Percentiles rank a stretch among this genome's conserved stretches.
phyloP scores from a whole-genome alignment of 176 grass and related monocot species.

The Panicum miliaceum region DNA sequence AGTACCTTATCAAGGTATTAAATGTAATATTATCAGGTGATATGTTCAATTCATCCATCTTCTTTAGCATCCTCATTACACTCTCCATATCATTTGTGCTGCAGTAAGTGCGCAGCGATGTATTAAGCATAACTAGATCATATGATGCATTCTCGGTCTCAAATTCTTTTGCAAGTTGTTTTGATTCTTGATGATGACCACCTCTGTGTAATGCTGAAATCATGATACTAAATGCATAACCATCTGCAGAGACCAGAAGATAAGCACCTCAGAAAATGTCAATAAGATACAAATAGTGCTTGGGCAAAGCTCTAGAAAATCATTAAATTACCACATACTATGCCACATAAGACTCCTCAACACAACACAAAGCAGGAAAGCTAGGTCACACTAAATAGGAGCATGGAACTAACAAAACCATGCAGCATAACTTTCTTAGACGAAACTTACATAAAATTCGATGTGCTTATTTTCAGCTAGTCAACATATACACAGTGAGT shows the following conservation, averaged over 20 bases:
- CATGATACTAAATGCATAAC: conserved; percentile 94
- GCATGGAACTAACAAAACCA: not conserved
- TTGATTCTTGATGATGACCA: conserved; percentile 74
- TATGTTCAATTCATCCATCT: conserved; percentile 85
- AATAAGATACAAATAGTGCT: conserved; percentile 25
- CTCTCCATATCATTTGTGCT: conserved; percentile 84
- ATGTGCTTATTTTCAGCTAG: conserved; percentile 3
- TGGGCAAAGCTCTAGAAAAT: conserved; percentile 23
- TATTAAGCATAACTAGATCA: conserved; percentile 97
- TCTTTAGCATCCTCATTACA: conserved; percentile 86
- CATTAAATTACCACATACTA: not conserved
- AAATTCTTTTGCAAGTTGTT: conserved; percentile 89
- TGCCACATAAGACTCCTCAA: not conserved
- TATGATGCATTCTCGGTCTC: conserved; percentile 72
- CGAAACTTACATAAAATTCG: not conserved
- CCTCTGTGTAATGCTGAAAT: conserved; percentile 86
- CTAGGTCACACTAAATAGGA: not conserved
- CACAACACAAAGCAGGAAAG: not conserved
- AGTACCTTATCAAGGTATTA: conserved; percentile 95
- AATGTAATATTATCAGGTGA: conserved; percentile 89
- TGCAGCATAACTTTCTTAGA: not conserved
- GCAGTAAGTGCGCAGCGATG: conserved; percentile 86
- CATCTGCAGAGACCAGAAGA: conserved; percentile 73
- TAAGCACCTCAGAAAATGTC: conserved; percentile 18
- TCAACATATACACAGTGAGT: not conserved